Base-by-base conservation (phyloP, 1,139 yeast genomes). In the Saccharomyces hybrid region DNA sequence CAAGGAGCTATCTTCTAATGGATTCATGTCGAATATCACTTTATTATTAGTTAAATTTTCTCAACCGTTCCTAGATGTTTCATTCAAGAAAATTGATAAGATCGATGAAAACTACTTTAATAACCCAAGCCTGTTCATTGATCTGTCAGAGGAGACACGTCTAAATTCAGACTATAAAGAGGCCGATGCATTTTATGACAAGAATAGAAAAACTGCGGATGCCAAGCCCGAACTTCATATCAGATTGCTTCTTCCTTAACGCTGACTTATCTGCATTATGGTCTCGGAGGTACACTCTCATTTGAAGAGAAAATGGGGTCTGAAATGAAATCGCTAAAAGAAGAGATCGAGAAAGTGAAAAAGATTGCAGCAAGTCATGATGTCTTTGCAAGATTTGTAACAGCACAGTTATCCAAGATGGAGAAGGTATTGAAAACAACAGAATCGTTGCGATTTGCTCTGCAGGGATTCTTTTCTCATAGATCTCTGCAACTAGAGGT, bases 201-300 rank as follows among this genome's bases (percentile, higher is more conserved):
- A 69, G 14, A 67, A 67, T 52, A 69, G 70, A 32, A 64, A 67
- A 3, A 67, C 64, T 1, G 73, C 70, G 2, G 62, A 62, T 9
- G 58, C 58, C 28, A 66, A 71, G 32, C 73, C 73, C 88, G 4
- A 93, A 93, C 64, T 93, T 93, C 68, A 86, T 95, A 16, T 84
- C 96, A 4, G 93, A 91, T 62, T 86, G 96, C 64, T 95, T 90
- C 71, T 93, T 79, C 66, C 66, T 71, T 93, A 56, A 82, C 95
- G 8, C 75, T 86, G 52, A 83, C 96, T 0, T 90, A 86, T 68
- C 73, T 89, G 55, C 91, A 93, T 62, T 95, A 87, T 70, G 99
- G 98, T 49, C 74, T 89, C 47, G 96, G 96, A 34, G 98, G 97
- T 51, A 73, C 87, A 0, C 73, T 78, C 53, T 76, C 83, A 50